phyloP scores from a whole-genome alignment of 129 eudicot species.

The Artemisia annua region DNA sequence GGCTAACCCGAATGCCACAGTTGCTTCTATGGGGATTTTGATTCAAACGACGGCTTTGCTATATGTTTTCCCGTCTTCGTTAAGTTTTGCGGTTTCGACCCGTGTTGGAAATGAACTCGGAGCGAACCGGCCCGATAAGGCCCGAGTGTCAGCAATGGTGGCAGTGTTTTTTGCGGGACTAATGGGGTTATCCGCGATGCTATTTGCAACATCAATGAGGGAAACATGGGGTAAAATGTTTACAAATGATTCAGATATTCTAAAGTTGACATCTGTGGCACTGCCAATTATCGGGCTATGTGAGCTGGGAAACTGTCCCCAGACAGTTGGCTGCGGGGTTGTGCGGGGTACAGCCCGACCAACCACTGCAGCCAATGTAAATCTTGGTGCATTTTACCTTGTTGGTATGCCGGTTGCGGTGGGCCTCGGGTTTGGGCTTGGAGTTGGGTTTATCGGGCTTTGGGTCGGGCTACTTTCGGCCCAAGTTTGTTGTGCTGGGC shows the following conservation, averaged over 20 bases:
- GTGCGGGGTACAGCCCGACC: constrained; percentile 80
- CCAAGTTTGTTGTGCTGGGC: constrained; percentile 77
- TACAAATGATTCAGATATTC: constrained; percentile 46
- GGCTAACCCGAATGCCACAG: constrained; percentile 55
- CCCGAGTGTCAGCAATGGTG: constrained; percentile 51
- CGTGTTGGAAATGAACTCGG: constrained; percentile 83
- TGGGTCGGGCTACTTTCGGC: constrained; percentile 83
- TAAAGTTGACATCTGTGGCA: constrained; percentile 47
- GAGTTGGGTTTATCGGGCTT: constrained; percentile 65
- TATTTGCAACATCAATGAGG: constrained; percentile 48
- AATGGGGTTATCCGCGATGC: constrained; percentile 59
- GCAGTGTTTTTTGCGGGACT: constrained; percentile 45
- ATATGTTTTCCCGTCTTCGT: constrained; percentile 60
- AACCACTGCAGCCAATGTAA: constrained; percentile 62
- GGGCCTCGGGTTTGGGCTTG: constrained; percentile 52
- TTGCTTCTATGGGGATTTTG: constrained; percentile 77
- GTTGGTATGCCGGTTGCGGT: constrained; percentile 79
- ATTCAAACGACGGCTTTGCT: constrained; percentile 67
- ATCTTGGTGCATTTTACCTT: constrained; percentile 66
- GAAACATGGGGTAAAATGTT: constrained; percentile 59
- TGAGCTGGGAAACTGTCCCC: constrained; percentile 82
- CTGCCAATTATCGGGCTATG: constrained; percentile 66
- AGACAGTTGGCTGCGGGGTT: constrained; percentile 82
- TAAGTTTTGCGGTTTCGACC: constrained; percentile 64
- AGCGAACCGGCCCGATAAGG: constrained; percentile 59